Conservation (phyloP, 2,329 filamentous ascomycete genomes). For the Coniochaeta hoffmannii region DNA sequence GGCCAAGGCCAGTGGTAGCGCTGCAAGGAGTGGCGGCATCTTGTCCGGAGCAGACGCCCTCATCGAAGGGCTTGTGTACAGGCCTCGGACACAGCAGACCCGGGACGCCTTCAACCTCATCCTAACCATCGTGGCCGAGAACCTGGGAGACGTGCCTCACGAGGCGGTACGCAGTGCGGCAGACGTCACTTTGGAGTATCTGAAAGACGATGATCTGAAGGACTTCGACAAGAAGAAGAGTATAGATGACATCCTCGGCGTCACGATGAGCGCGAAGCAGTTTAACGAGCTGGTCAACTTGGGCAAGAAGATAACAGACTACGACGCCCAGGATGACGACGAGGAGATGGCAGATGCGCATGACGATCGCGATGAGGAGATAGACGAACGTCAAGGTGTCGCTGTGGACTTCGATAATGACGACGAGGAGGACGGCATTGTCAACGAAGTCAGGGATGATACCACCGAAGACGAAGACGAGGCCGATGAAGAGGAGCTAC, state of each 20-base stretch:
- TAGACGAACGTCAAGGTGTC: conserved; percentile 92
- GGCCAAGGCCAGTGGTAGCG: conserved; percentile 64
- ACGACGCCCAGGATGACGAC: conserved; percentile 92
- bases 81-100: conserved; percentile 84
- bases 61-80: conserved; percentile 87
- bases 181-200: conserved; percentile 79
- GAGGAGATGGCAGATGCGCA: conserved; percentile 71
- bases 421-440: conserved; percentile 68
- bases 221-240: conserved; percentile 98
- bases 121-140: conserved; percentile 79
- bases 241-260: conserved; percentile 87
- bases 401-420: conserved; percentile 95
- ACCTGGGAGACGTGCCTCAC: conserved; percentile 86
- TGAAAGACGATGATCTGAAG: conserved; percentile 94
- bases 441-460: conserved; percentile 83
- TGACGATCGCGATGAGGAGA: conserved; percentile 61
- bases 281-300: conserved; percentile 97
- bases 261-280: conserved; percentile 73
- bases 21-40: conserved; percentile 65
- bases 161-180: conserved; percentile 90
- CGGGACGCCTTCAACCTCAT: conserved; percentile 92
- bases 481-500: conserved; percentile 52
- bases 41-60: conserved; percentile 77
- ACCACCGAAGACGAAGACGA: conserved; percentile 74
- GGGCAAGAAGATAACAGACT: conserved; percentile 98